These are phyloP conservation scores for Rhizopus sp. DNA, from an alignment of 371 early-diverging fungal genomes.

Conservation along the genomic window DNA sequence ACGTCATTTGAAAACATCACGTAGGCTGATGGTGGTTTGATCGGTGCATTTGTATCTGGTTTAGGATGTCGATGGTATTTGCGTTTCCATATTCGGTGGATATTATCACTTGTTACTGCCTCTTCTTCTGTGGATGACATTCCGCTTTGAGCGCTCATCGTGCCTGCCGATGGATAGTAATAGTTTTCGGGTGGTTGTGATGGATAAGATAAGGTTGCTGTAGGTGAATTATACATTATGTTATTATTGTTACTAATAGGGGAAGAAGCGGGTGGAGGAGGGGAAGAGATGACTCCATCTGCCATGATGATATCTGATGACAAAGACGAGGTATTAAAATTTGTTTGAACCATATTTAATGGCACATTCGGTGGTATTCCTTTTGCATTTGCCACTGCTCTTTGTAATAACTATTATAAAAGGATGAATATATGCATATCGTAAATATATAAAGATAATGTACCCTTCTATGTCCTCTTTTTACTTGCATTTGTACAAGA, in stretches of 20 bases:
- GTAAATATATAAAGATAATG: conserved; percentile 8
- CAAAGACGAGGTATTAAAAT: background rate
- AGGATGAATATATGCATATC: background rate
- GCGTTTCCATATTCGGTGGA: conserved; percentile 40
- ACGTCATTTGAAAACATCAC: conserved; percentile 58
- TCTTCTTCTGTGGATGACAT: conserved; percentile 52
- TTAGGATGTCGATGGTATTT: conserved; percentile 57
- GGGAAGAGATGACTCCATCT: background rate
- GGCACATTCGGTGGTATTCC: conserved; percentile 31
- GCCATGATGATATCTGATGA: background rate
- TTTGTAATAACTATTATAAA: conserved; percentile 42
- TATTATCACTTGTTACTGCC: conserved; percentile 34
- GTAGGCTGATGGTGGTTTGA: conserved; percentile 59
- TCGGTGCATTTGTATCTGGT: conserved; percentile 53
- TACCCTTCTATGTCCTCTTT: conserved; percentile 57
- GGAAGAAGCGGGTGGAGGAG: background rate
- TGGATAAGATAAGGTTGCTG: background rate
- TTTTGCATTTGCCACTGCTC: conserved; percentile 38
- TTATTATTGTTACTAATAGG: background rate
- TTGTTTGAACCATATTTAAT: conserved; percentile 19
- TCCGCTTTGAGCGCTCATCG: conserved; percentile 24
- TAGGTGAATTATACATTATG: background rate
- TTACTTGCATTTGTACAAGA: conserved; percentile 50
- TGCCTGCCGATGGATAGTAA: conserved; percentile 32
- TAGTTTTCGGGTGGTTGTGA: conserved; percentile 5